phyloP scores from a whole-genome alignment of 257 asterid species.

The Nicotiana paniculata region DNA sequence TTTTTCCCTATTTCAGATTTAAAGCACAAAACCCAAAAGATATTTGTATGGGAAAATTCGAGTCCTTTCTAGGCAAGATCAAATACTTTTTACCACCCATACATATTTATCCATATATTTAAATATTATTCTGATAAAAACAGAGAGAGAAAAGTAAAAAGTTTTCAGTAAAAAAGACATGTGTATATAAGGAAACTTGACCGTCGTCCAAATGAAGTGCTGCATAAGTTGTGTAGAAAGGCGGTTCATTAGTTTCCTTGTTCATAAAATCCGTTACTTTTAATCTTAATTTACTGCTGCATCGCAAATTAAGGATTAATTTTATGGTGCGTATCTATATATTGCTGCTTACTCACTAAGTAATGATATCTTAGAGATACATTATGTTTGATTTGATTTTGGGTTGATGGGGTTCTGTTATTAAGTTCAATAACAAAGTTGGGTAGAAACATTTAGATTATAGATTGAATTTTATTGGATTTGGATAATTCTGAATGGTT shows the following conservation, averaged over 20 bases:
- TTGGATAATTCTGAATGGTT: not conserved
- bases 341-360: not conserved
- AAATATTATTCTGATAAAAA: not conserved
- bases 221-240: conserved; percentile 16
- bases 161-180: not conserved
- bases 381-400: not conserved
- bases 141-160: not conserved
- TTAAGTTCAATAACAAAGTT: not conserved
- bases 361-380: not conserved
- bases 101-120: not conserved
- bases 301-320: conserved; percentile 11
- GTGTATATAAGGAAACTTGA: not conserved
- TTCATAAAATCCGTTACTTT: conserved; percentile 30
- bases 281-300: conserved; percentile 19
- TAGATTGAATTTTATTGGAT: not conserved
- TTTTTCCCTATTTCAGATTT: not conserved
- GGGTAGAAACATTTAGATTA: not conserved
- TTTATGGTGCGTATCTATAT: conserved; percentile 9
- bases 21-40: not conserved
- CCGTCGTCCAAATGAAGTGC: not conserved
- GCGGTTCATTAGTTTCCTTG: conserved; percentile 37
- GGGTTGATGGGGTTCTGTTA: not conserved
- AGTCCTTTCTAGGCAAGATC: conserved; percentile 22
- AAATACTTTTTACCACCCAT: not conserved
- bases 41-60: conserved; percentile 20